Evolutionary conservation across 2,329 filamentous ascomycete genomes (phyloP), one percentile per base, ranked within the genome.

Genomic region (Colletotrichum ledebouriae): DNA sequence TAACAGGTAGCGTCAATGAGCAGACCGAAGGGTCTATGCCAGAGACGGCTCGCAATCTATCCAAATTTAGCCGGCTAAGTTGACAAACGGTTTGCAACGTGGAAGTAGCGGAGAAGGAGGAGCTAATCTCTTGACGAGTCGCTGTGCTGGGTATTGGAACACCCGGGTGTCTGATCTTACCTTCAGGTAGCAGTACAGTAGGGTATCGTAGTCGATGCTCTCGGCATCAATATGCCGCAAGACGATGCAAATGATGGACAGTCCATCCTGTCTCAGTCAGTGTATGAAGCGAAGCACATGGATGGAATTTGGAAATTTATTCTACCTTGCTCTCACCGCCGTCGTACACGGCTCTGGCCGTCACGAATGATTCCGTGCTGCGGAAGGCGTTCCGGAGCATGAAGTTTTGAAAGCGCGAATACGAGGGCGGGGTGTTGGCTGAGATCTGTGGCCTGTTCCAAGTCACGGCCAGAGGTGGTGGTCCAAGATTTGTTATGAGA

Each of bases 1-100:
- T 92, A 92, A 76, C 89, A 92, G 12, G 90, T 92, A 13, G 89
- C 89, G 75, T 92, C 90, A 63, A 92, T 86, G 25, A 92, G 82
- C 5, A 92, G 79, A 0, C 88, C 89, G 71, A 92, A 92, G 0
- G 89, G 89, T 68, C 88, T 86, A 74, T 91, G 88, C 90, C 90
- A 92, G 70, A 92, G 81, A 44, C 89, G 85, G 72, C 89, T 92
- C 25, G 89, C 89, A 74, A 92, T 91, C 86, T 90, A 71, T 20
- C 20, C 9, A n/a, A 1, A n/a, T 12, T 59, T 33, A 59, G 52
- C 53, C 56, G 41, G 17, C 22, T 33, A 9, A 13, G 37, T 37
- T 17, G n/a, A 37, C 10, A 11, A 55, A 6, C 9, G 22, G 10
- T 5, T 37, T 11, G 12, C 17, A 11, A 17, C n/a, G 13, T 11